Conservation (phyloP, 306 rosid species). For the Castanea mollissima region DNA sequence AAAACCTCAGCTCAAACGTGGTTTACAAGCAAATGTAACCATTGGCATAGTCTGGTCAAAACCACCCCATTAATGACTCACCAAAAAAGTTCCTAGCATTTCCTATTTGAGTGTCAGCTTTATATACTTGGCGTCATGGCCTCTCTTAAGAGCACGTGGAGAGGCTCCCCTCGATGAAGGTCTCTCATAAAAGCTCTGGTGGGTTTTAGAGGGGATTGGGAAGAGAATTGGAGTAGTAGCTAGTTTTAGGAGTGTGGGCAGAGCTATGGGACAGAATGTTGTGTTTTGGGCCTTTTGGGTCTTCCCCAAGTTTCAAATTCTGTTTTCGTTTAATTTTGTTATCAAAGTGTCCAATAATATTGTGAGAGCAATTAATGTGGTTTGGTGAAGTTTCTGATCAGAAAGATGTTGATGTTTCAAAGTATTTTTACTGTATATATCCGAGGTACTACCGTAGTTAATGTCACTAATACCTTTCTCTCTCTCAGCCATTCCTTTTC, state of each 20-base stretch:
- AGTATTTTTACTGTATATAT: slow-evolving; percentile 59
- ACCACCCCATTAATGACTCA: slow-evolving; percentile 31
- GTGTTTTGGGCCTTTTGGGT: slow-evolving; percentile 25
- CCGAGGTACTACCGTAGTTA: slow-evolving; percentile 62
- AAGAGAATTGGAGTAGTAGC: background rate
- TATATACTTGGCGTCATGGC: slow-evolving; percentile 39
- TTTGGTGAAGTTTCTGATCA: slow-evolving; percentile 62
- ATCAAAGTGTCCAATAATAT: slow-evolving; percentile 32
- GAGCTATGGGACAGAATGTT: slow-evolving; percentile 44
- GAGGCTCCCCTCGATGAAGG: slow-evolving; percentile 6
- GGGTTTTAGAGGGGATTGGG: background rate
- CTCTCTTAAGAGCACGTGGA: slow-evolving; percentile 29
- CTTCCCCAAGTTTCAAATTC: slow-evolving; percentile 27
- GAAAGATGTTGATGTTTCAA: slow-evolving; percentile 60
- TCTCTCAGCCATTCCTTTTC: slow-evolving; percentile 5
- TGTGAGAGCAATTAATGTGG: slow-evolving; percentile 56
- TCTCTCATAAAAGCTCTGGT: slow-evolving; percentile 14
- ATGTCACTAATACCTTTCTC: slow-evolving; percentile 36
- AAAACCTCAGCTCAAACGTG: slow-evolving; percentile 26
- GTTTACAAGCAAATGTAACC: slow-evolving; percentile 38
- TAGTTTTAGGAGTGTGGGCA: slow-evolving; percentile 12
- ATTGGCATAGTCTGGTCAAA: slow-evolving; percentile 23
- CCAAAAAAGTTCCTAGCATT: slow-evolving; percentile 21
- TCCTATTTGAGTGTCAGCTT: slow-evolving; percentile 45
- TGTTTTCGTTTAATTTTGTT: slow-evolving; percentile 22